Conservation (phyloP, 148 eudicot species). For the Polygonum aviculare region DNA sequence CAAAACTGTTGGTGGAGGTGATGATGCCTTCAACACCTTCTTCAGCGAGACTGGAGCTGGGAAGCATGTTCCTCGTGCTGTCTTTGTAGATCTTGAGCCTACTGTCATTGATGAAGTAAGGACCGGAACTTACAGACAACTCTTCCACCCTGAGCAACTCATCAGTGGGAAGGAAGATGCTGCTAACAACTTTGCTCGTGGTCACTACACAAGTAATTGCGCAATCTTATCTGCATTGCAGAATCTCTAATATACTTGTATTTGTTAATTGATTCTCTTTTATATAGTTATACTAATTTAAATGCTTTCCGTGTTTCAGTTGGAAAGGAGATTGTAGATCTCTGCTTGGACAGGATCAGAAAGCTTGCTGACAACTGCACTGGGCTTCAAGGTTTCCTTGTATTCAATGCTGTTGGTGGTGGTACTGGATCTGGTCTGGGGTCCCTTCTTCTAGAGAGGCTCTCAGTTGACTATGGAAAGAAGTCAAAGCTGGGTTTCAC, state of each 20-base stretch:
- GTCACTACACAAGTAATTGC: constrained; percentile 6
- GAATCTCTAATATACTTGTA: neutral
- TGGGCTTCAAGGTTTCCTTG: no score
- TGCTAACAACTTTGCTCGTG: constrained; percentile 8
- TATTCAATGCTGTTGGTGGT: no score
- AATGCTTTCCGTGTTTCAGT: neutral
- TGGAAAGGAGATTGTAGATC: neutral
- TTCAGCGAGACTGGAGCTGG: constrained; percentile 11
- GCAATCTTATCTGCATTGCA: neutral
- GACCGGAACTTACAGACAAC: no score
- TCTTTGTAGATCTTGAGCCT: neutral
- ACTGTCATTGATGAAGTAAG: no score
- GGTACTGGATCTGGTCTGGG: no score
- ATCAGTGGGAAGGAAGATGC: no score
- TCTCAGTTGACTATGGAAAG: no score
- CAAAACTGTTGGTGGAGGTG: constrained; percentile 12
- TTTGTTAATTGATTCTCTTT: neutral
- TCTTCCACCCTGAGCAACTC: no score
- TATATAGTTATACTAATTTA: neutral
- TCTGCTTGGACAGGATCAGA: no score
- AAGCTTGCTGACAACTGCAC: no score
- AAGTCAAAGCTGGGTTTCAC: no score
- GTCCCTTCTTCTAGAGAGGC: no score
- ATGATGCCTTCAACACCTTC: constrained; percentile 13
- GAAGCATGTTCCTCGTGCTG: constrained; percentile 11